Evolutionary conservation across 257 asterid genomes (phyloP), one percentile per base, ranked within the genome.

Genomic region (Cordia subcordata): DNA sequence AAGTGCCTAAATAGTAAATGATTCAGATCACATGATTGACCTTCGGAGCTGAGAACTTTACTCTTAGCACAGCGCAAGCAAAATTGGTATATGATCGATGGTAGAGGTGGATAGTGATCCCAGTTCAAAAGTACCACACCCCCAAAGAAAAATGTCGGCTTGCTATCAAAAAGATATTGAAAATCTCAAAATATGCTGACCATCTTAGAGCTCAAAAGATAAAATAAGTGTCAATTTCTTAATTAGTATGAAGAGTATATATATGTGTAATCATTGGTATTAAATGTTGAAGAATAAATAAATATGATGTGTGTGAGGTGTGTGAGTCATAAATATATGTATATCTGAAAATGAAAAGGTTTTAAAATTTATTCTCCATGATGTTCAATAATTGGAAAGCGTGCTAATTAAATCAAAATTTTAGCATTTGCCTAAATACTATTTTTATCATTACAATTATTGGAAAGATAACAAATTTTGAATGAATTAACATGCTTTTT

Each of bases 101-200:
- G 70, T 59, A 64, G 55, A 37, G 53, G 16, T 59, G 50, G 58
- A 67, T 58, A 58, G 51, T 55, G 65, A 69, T 68, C 76, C 67
- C 71, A 77, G 71, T 65, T 77, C 76, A 65, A 72, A 76, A 76
- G 82, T 61, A 72, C 65, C 60, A 46, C n/a, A n/a, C n/a, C 72
- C 56, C 74, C 59, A 54, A 42, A 42, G 15, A 42, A 63, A 72
- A 72, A 58, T 72, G 79, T 70, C 61, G 61, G 79, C 66, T 67
- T 73, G 9, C 12, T 39, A 39, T 74, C 49, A 58, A n/a, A 62
- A 67, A 66, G 71, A 69, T 76, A 68, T 61, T 58, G 81, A 42
- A 76, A 63, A 73, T 66, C 74, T 55, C 69, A 63, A 76, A n/a
- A 69, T 72, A 65, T 67, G 69, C 80, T 68, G 83, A 78, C 83